These are phyloP conservation scores for Saksenaea vasiformis DNA, from an alignment of 371 early-diverging fungal genomes.

Conservation along the genomic window DNA sequence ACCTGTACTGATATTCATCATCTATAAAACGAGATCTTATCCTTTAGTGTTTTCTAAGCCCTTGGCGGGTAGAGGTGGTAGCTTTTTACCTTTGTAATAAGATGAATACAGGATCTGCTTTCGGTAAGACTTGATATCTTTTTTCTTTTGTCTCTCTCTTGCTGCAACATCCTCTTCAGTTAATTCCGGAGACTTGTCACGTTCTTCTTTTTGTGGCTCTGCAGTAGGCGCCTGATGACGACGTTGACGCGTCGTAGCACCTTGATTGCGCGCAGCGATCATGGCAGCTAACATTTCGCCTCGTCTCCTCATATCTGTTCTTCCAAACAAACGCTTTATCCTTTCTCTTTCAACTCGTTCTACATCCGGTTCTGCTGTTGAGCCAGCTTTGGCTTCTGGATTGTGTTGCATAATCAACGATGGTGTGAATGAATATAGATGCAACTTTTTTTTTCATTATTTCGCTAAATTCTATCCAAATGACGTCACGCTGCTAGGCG, in stretches of 20 bases:
- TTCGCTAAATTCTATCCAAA: no score
- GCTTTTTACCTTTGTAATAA: constrained; percentile 9
- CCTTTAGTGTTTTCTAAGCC: neutral
- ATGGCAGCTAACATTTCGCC: constrained; percentile 2
- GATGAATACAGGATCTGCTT: constrained; percentile 8
- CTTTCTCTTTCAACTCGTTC: constrained; percentile 1
- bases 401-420: neutral
- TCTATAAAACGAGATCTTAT: constrained; percentile 1
- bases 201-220: constrained; percentile 1
- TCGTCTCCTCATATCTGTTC: constrained; percentile 9
- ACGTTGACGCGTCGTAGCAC: constrained; percentile 4
- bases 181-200: neutral
- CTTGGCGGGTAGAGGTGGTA: neutral
- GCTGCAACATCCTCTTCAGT: constrained; percentile 7
- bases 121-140: constrained; percentile 10
- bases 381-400: neutral
- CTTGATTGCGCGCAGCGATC: constrained; percentile 2
- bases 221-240: neutral
- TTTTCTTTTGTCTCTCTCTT: constrained; percentile 9
- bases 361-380: neutral
- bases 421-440: no score
- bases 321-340: constrained; percentile 3
- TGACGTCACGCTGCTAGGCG: no score
- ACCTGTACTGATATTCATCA: constrained; percentile 19
- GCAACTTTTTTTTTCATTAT: no score